Conservation (phyloP, 1,139 yeast genomes). For the Kodamaea fungicola region DNA sequence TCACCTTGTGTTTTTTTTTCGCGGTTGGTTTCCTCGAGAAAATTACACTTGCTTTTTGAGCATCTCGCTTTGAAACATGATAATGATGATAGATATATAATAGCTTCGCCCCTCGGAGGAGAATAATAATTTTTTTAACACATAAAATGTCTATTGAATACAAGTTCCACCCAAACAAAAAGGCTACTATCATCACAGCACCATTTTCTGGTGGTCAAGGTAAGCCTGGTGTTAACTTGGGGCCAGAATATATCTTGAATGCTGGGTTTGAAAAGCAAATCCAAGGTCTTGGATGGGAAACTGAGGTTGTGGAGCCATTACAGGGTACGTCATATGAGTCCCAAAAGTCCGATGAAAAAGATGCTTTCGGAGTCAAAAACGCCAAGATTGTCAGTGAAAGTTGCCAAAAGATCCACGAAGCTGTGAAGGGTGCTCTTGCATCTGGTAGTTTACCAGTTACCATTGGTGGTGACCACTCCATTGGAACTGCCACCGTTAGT, state of each 20-base stretch:
- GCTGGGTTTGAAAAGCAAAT: slow-evolving; percentile 68
- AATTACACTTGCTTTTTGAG: too few relatives aligned
- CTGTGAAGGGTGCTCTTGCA: slow-evolving; percentile 49
- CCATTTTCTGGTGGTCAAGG: slow-evolving; percentile 98
- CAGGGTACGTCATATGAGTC: slow-evolving; percentile 42
- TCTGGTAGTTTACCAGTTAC: slow-evolving; percentile 71
- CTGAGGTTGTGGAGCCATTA: slow-evolving; percentile 57
- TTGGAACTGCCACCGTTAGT: slow-evolving; percentile 89
- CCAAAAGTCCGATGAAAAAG: slow-evolving; percentile 39
- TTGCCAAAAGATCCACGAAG: slow-evolving; percentile 58
- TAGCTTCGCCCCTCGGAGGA: background rate
- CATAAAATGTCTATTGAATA: slow-evolving; percentile 21
- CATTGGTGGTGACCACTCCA: slow-evolving; percentile 95
- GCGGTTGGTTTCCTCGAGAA: too few relatives aligned
- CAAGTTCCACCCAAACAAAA: slow-evolving; percentile 51
- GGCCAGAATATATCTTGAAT: slow-evolving; percentile 77
- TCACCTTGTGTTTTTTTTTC: too few relatives aligned
- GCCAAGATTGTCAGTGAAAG: slow-evolving; percentile 76
- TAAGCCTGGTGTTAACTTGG: slow-evolving; percentile 87
- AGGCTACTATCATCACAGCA: slow-evolving; percentile 68
- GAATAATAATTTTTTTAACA: background rate
- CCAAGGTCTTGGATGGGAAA: slow-evolving; percentile 69
- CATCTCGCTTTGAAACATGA: too few relatives aligned
- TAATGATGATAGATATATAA: too few relatives aligned
- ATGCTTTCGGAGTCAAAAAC: slow-evolving; percentile 62